These are phyloP conservation scores for fission yeast (Schizosaccharomyces pombe) DNA, from an alignment of 805 yeast genomes.

Conservation along the genomic window DNA sequence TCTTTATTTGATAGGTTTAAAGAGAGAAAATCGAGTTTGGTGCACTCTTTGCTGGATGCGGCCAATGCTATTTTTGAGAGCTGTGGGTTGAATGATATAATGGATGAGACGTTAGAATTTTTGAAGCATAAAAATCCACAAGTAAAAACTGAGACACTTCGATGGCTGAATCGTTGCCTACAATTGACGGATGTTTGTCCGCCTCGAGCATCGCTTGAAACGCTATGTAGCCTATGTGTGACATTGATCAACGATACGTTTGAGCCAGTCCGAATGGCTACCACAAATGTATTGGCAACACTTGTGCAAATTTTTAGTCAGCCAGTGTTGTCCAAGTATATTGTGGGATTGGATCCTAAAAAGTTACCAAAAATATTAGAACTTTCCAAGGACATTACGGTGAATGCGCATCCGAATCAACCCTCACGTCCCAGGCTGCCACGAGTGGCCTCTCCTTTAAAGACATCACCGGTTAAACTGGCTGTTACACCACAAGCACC, in stretches of 20 bases:
- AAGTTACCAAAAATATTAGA: not conserved
- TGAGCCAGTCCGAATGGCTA: constrained; percentile 58
- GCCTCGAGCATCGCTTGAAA: constrained; percentile 27
- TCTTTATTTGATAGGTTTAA: constrained; percentile 63
- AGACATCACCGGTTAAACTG: not conserved
- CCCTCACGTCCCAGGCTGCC: not conserved
- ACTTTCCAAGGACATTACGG: not conserved
- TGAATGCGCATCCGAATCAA: not conserved
- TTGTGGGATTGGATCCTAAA: not conserved
- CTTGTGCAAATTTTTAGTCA: constrained; percentile 62
- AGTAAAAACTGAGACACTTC: constrained; percentile 44
- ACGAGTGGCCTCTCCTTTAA: not conserved
- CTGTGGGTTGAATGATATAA: constrained; percentile 29
- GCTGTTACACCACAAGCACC: not conserved
- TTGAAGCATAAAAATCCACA: constrained; percentile 67
- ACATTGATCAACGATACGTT: constrained; percentile 62
- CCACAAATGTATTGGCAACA: constrained; percentile 58
- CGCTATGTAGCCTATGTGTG: constrained; percentile 29
- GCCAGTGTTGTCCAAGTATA: constrained; percentile 3
- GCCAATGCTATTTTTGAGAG: constrained; percentile 37
- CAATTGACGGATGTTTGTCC: constrained; percentile 28
- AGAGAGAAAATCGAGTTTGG: constrained; percentile 62
- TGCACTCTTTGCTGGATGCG: constrained; percentile 42
- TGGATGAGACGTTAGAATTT: constrained; percentile 30
- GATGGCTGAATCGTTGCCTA: constrained; percentile 41